phyloP scores from a whole-genome alignment of 2,329 filamentous ascomycete genomes.

The Arthrobotrys musiformis region DNA sequence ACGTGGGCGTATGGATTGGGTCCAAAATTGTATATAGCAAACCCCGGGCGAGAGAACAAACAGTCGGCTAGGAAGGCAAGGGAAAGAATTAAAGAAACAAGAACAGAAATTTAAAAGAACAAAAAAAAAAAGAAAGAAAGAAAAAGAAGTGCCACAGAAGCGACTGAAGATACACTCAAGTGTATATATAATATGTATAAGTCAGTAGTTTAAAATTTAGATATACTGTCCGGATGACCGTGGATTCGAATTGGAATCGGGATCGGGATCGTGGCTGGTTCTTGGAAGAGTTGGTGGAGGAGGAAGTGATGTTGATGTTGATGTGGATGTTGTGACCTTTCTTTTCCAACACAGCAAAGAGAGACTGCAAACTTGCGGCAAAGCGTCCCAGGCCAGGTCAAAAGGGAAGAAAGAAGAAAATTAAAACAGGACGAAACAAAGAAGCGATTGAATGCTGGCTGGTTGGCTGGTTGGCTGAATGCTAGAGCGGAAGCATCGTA shows the following conservation, averaged over 20 bases:
- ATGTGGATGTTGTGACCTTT: constrained; percentile 14
- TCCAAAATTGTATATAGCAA: constrained; percentile 14
- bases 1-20: neutral
- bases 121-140: neutral
- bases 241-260: no score
- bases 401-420: neutral
- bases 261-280: neutral
- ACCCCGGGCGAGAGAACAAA: neutral
- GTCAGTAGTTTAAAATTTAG: neutral
- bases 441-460: constrained; percentile 28
- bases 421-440: neutral
- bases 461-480: neutral
- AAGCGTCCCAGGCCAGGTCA: constrained; percentile 12
- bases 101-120: neutral
- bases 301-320: constrained; percentile 17
- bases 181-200: constrained; percentile 5
- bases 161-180: constrained; percentile 5
- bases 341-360: constrained; percentile 15
- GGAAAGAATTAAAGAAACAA: neutral
- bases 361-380: neutral
- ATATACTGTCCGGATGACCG: neutral
- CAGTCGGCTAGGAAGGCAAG: neutral
- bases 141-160: neutral
- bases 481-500: constrained; percentile 42
- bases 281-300: neutral